A percentile compares a stretch with the other conserved stretches of the same genome.
Evolutionary conservation across 2,329 filamentous ascomycete species (phyloP).

Genomic region (Fusarium piperis): DNA sequence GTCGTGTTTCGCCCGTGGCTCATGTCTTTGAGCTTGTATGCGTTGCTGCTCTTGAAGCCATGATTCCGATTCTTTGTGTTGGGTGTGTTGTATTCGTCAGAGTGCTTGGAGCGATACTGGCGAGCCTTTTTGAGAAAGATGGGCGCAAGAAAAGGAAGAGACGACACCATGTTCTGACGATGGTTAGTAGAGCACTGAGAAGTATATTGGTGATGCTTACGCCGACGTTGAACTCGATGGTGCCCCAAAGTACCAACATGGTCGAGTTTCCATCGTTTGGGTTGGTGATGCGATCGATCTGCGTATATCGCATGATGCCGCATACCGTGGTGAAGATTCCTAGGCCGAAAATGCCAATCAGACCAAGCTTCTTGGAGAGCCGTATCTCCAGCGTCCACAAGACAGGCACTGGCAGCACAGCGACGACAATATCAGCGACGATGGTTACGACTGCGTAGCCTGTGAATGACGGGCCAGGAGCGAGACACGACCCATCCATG

Average conservation of each 20-base stretch:
- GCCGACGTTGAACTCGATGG: slow-evolving; percentile 66
- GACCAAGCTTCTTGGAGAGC: slow-evolving; percentile 58
- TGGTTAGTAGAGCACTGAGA: not conserved
- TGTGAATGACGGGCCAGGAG: slow-evolving; percentile 59
- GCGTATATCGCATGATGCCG: slow-evolving; percentile 61
- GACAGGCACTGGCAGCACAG: slow-evolving; percentile 60
- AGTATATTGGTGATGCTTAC: slow-evolving; percentile 47
- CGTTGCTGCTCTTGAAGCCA: slow-evolving; percentile 43
- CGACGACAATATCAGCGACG: slow-evolving; percentile 59
- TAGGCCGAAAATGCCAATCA: slow-evolving; percentile 62
- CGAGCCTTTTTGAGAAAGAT: slow-evolving; percentile 55
- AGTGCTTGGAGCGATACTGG: slow-evolving; percentile 53
- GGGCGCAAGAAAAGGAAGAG: slow-evolving; percentile 56
- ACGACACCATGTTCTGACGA: slow-evolving; percentile 57
- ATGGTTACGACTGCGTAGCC: slow-evolving; percentile 63
- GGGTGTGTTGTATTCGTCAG: slow-evolving; percentile 43
- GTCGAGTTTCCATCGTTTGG: slow-evolving; percentile 63
- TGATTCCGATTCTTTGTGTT: slow-evolving; percentile 34
- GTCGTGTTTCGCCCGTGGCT: slow-evolving; percentile 46
- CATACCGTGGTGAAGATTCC: slow-evolving; percentile 66
- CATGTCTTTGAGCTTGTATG: slow-evolving; percentile 53
- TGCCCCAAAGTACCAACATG: slow-evolving; percentile 65
- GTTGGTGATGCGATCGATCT: slow-evolving; percentile 59
- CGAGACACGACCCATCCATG: slow-evolving; percentile 54
- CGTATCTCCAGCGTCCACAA: slow-evolving; percentile 59